Evolutionary conservation across 768 basidiomycete species (phyloP).

Genomic region (Serpula lacrymans): DNA sequence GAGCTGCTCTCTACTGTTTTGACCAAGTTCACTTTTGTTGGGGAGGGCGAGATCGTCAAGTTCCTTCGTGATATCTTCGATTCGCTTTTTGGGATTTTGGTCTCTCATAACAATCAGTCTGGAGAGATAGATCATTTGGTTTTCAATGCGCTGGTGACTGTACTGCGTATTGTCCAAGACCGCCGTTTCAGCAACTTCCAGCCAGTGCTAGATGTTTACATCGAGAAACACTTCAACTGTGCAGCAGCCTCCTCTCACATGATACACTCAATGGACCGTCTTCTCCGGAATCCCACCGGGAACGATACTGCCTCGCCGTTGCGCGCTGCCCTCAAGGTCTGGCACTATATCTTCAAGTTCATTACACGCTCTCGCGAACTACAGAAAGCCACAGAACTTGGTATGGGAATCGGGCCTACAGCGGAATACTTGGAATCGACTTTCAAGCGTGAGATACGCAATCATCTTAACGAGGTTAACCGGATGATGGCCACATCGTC

Average conservation of each 20-base stretch:
- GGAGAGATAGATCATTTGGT: conserved; percentile 83
- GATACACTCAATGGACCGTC: conserved; percentile 81
- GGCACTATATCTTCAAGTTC: conserved; percentile 96
- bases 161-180: conserved; percentile 91
- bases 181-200: conserved; percentile 94
- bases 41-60: conserved; percentile 93
- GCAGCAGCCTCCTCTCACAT: conserved; percentile 80
- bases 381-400: conserved; percentile 77
- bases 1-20: conserved; percentile 70
- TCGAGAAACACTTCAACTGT: conserved; percentile 83
- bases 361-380: conserved; percentile 86
- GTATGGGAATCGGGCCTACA: conserved; percentile 76
- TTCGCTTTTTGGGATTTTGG: conserved; percentile 85
- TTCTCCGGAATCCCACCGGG: conserved; percentile 70
- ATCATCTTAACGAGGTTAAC: conserved; percentile 78
- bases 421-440: conserved; percentile 80
- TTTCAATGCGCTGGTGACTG: conserved; percentile 87
- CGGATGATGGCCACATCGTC: conserved; percentile 80
- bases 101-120: conserved; percentile 66
- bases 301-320: conserved; percentile 73
- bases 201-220: conserved; percentile 90
- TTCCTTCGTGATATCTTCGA: conserved; percentile 91
- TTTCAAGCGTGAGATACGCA: conserved; percentile 80
- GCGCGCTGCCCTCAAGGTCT: conserved; percentile 90
- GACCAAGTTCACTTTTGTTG: conserved; percentile 84